These are phyloP conservation scores for Croton laevigatus DNA, from an alignment of 441 rosid genomes.

Conservation along the genomic window DNA sequence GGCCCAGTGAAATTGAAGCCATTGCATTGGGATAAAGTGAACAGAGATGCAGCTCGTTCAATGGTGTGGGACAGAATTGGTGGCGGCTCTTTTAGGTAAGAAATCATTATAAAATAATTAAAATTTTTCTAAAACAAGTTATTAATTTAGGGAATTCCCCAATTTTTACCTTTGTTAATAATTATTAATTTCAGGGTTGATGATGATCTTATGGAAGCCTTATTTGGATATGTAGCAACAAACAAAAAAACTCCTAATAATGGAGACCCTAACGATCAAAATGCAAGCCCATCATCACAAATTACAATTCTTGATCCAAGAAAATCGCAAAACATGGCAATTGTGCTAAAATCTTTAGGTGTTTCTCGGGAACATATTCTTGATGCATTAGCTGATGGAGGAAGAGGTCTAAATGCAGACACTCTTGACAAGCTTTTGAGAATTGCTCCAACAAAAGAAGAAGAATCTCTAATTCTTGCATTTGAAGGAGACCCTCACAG, in stretches of 20 bases:
- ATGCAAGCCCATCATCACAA: constrained; percentile 36
- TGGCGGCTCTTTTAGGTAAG: constrained; percentile 82
- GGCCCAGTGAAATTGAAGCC: constrained; percentile 80
- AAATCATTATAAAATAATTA: neutral
- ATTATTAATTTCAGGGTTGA: constrained; percentile 61
- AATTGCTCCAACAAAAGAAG: constrained; percentile 75
- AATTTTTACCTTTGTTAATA: neutral
- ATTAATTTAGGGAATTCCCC: neutral
- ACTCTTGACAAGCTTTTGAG: constrained; percentile 69
- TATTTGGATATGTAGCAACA: constrained; percentile 80
- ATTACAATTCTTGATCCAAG: constrained; percentile 62
- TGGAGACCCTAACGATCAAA: constrained; percentile 21
- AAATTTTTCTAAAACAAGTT: neutral
- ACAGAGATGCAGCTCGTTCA: constrained; percentile 58
- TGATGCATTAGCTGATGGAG: constrained; percentile 54
- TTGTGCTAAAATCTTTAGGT: constrained; percentile 66
- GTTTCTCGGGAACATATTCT: constrained; percentile 57
- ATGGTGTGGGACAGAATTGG: constrained; percentile 95
- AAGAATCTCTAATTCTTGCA: constrained; percentile 50
- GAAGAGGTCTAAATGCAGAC: constrained; percentile 57
- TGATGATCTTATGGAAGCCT: constrained; percentile 89
- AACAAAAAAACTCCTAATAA: constrained; percentile 47
- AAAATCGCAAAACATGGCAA: constrained; percentile 77
- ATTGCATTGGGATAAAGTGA: constrained; percentile 91
- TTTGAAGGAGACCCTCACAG: constrained; percentile 51